Evolutionary conservation across 2,329 filamentous ascomycete genomes (phyloP), one percentile per base, ranked within the genome.

Genomic region (Juglanconis sp.): DNA sequence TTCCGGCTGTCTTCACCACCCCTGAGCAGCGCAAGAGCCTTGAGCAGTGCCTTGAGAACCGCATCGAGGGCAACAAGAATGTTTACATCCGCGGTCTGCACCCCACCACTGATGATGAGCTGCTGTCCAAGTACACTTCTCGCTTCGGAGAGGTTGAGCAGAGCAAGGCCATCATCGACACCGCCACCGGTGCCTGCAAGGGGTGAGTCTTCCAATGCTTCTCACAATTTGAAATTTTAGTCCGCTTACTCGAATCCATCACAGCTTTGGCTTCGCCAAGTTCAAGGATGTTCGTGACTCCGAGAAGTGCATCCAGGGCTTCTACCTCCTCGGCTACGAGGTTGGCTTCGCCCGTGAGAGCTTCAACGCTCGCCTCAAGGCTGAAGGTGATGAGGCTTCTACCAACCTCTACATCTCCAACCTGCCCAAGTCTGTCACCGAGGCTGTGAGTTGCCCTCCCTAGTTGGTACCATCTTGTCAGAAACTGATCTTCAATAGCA

Each of bases 371-470:
- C 92, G 96, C 68, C 89, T 99, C 69, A 98, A 99, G 82, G 94
- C 95, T 50, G 91, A 98, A 70, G 90, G 93, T 59, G 94, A 99
- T 70, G 90, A 90, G 56, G 71, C 76, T 47, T 98, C 96, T 51
- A 98, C 95, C 65, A 99, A 99, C 73, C 85, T 99, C 65, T 99
- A 99, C 76, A 93, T 98, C 64, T 99, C 96, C 34, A 99, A 98
- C 76, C 84, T 99, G 49, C 95, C 95, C 40, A 93, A 94, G 76
- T 86, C 88, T 64, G 87, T 96, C 82, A 96, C 91, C 56, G 96
- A 99, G 79, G 87, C 91, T 68, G 92, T 94, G 75, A 72, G 88
- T 79, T 6, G 24, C 44, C 7, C 6, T 10, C 6, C 30, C 24
- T 49, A 3, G 7, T 69, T 62, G 38, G 24, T 5, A 10, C n/a